Base-by-base conservation (phyloP, 305 asterid species). In the Solanum hybrid region DNA sequence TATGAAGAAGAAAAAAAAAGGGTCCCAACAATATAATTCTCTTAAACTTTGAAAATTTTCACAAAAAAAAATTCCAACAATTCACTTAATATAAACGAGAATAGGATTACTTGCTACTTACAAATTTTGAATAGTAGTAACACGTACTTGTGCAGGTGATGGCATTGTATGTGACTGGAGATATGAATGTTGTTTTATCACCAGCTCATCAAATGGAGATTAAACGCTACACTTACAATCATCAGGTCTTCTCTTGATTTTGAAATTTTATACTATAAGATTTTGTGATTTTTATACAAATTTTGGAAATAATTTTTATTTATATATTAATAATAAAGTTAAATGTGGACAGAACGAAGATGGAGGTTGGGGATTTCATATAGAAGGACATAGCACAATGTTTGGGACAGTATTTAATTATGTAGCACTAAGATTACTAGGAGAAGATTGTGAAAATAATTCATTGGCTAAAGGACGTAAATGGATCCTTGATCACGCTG, bases 211-310 rank as follows among this genome's bases (percentile, higher is more conserved):
- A 88, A 68, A 86, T 79, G 73, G 95, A 93, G 89, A 93, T 93
- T 12, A 88, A 79, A 6, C 93, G 95, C 37, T 93, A 93, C 90
- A 80, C 90, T 10, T 92, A 92, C 91, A 92, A 92, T 89, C 94
- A 92, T 80, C 95, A 92, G 92, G 95, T 92, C 24, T 6, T 57
- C 61, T 45, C 61, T 45, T 14, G 22, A 45, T 45, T 45, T 57
- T 20, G 24, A 57, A 57, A 57, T 57, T 17, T 57, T 17, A 2
- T 57, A 0, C 10, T 20, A 57, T 57, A 57, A 57, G 10, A 20
- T 57, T 57, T 57, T 17, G 24, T 57, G 24, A 51, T 51, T 51
- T 39, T 4, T 5, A 38, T 38, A 45, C 61, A 45, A 45, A 45
- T 45, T 45, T 45, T 45, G 20, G 24, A 57, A 57, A 57, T 57